A percentile compares a stretch with the other conserved stretches of the same genome.
Conservation (phyloP, 202 grass and related monocot species). For the Schoenoplectus tabernaemontani region DNA sequence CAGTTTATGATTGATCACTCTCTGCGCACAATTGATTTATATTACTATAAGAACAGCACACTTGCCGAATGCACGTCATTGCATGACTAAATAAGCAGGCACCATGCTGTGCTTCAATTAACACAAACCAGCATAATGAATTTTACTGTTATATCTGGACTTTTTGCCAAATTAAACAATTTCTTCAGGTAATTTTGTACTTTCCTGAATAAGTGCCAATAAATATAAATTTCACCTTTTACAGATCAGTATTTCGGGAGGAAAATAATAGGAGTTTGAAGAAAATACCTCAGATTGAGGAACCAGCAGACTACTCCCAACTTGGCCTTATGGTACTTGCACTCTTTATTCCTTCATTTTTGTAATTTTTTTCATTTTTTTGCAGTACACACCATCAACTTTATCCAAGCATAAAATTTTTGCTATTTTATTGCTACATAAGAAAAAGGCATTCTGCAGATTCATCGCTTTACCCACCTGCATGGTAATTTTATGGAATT, state of each 20-base stretch:
- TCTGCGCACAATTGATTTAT: neutral
- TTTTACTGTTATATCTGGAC: neutral
- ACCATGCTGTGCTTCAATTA: neutral
- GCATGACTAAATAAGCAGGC: neutral
- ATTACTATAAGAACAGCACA: neutral
- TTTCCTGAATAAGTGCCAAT: too few relatives aligned
- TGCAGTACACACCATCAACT: neutral
- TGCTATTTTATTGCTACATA: neutral
- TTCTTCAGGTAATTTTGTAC: neutral
- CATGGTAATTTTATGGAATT: too few relatives aligned
- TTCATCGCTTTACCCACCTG: too few relatives aligned
- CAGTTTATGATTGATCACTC: neutral
- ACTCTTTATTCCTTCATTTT: neutral
- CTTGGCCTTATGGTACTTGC: conserved; percentile 58
- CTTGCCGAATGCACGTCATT: neutral
- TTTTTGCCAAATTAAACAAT: neutral
- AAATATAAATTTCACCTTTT: neutral
- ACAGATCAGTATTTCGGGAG: conserved; percentile 83
- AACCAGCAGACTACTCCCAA: conserved; percentile 63
- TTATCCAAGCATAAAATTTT: neutral
- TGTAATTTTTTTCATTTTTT: neutral
- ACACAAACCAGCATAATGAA: neutral
- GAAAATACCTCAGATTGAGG: conserved; percentile 64
- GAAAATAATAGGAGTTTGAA: conserved; percentile 68
- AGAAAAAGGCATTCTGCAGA: too few relatives aligned